Percentiles rank a stretch among this genome's conserved stretches.
Evolutionary conservation across 1,284 basidiomycete species (phyloP).

Genomic region (Uromyces viciae-fabae): DNA sequence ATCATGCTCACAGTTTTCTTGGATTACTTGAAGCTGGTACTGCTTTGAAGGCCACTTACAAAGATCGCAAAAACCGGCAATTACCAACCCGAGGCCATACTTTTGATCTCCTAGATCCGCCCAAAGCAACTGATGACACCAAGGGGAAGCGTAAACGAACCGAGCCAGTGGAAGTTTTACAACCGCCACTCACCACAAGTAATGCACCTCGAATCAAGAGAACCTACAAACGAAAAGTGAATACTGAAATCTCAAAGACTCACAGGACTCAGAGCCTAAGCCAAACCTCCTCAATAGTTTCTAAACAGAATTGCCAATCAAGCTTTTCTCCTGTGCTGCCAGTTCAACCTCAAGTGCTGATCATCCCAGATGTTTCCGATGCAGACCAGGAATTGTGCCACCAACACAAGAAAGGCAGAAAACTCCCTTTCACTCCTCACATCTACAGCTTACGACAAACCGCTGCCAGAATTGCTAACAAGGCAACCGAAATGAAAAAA

Average conservation of each 20-base stretch:
- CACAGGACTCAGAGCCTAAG: not conserved
- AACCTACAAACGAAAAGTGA: not conserved
- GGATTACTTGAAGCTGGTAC: not conserved
- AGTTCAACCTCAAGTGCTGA: not conserved
- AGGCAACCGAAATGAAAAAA: not conserved
- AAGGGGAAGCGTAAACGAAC: not conserved
- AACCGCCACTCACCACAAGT: not conserved
- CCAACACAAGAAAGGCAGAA: not conserved
- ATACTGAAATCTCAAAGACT: not conserved
- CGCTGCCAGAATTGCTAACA: not conserved
- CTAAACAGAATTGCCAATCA: not conserved
- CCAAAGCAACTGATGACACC: too few relatives aligned
- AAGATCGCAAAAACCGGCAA: not conserved
- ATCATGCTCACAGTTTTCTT: not conserved
- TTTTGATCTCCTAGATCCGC: not conserved
- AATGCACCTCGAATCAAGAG: not conserved
- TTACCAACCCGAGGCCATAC: not conserved
- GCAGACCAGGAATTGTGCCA: not conserved
- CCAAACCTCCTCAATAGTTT: not conserved
- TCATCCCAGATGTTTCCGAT: not conserved
- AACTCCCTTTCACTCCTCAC: not conserved
- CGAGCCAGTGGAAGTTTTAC: not conserved
- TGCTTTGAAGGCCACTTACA: not conserved
- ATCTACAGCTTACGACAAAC: constrained; percentile 1
- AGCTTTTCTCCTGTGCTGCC: not conserved